Evolutionary conservation across 23 red algal species (phyloP), one percentile per base, ranked within the genome.

Genomic region (Agarophyton chilense): DNA sequence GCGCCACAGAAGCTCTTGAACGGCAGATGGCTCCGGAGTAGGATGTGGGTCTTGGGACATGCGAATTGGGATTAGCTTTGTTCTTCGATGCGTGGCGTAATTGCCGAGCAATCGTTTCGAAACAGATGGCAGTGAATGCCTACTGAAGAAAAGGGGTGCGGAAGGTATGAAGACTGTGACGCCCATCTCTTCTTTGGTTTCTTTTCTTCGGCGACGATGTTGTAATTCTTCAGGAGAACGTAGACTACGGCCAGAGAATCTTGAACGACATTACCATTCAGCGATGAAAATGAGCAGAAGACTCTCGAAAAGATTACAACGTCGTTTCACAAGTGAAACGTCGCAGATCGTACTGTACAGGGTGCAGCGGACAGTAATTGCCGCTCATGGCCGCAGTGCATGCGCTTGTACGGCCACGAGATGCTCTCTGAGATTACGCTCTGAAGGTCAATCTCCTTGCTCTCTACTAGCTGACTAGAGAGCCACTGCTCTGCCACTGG

Each of bases 361-460:
- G 60, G 22, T 28, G 68, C 41, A 19, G 9, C 40, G 25, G 4
- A 24, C 65, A 5, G n/a, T 43, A 25, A 72, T n/a, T 13, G 22
- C 56, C 56, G 56, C 56, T 61, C 56, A 31, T 25, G 24, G 25
- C 56, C 60, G 60, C 60, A 65, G 7, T 26, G 43, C 41, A n/a
- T 39, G 38, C 41, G 43, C 18, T 14, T 74, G 39, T 46, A 29
- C 43, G 68, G 68, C 68, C 68, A 47, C 40, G 68, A 74, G 43
- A 39, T 74, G 68, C 68, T 74, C 68, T 34, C 25, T 49, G 68
- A 74, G 68, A 74, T 74, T 74, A 74, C 68, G 41, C 68, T 2
- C 68, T 13, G 68, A 38, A 2, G 3, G 46, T 51, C 36, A 62
- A 80, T 63, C 56, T 65, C 34, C 53, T 49, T n/a, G 16, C 32